Percentiles rank a stretch among this genome's conserved stretches.
These are phyloP conservation scores for Emmonsiellopsis sp. DNA, from an alignment of 2,329 filamentous ascomycete genomes.

Conservation along the genomic window DNA sequence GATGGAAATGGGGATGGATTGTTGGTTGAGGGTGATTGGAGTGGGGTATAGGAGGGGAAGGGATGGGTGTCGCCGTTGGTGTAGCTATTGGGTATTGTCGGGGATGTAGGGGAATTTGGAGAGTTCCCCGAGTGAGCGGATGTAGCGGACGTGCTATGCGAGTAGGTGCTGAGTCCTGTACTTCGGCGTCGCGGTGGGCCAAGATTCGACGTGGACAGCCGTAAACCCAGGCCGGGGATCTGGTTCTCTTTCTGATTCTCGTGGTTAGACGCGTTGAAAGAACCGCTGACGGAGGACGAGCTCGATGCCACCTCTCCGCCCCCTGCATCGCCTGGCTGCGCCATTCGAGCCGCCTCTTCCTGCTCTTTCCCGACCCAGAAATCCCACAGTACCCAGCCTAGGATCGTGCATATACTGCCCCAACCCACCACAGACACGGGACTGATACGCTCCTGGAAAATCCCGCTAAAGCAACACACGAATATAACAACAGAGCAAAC, in stretches of 20 bases:
- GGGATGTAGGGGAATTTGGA: constrained; percentile 18
- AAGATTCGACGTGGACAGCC: constrained; percentile 28
- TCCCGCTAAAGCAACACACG: constrained; percentile 84
- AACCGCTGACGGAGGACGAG: constrained; percentile 11
- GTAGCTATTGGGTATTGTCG: constrained; percentile 11
- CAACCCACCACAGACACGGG: constrained; percentile 82
- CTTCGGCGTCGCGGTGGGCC: constrained; percentile 20
- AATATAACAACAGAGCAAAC: constrained; percentile 93
- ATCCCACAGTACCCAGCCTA: constrained; percentile 89
- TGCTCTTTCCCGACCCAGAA: constrained; percentile 72
- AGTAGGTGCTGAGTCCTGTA: constrained; percentile 30
- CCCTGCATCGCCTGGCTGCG: constrained; percentile 18
- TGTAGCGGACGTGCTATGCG: constrained; percentile 45
- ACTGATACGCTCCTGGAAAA: constrained; percentile 77
- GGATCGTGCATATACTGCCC: constrained; percentile 70
- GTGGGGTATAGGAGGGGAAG: constrained; percentile 17
- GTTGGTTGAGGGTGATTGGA: constrained; percentile 13
- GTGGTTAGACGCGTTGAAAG: constrained; percentile 18
- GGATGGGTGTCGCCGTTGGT: constrained; percentile 12
- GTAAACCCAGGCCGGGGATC: constrained; percentile 35
- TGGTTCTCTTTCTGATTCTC: constrained; percentile 17
- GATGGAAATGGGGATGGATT: constrained; percentile 12
- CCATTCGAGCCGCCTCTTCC: constrained; percentile 31
- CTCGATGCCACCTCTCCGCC: constrained; percentile 13
- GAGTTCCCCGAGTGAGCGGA: constrained; percentile 42